phyloP scores from a whole-genome alignment of 2,329 filamentous ascomycete genomes.

The Sarocladium brachiariae region DNA sequence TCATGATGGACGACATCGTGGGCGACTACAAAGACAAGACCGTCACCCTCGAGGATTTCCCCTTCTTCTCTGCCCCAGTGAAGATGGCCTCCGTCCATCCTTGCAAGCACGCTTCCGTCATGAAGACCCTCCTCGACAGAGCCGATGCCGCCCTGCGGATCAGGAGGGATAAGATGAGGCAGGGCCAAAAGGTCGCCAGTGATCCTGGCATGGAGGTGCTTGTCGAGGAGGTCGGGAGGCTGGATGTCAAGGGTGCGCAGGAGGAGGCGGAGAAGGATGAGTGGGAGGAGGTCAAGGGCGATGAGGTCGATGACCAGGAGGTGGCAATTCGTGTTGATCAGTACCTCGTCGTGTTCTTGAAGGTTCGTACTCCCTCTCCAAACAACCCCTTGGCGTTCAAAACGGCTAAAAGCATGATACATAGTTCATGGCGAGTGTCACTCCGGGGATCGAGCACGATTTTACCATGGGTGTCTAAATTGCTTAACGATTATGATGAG shows the following conservation, averaged over 20 bases:
- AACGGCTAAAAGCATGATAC: conserved; percentile 14
- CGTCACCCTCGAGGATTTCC: conserved; percentile 95
- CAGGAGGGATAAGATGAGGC: conserved; percentile 71
- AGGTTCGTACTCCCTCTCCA: conserved; percentile 44
- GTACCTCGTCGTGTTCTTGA: conserved; percentile 80
- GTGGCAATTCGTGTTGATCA: conserved; percentile 82
- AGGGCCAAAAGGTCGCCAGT: conserved; percentile 38
- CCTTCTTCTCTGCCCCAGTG: conserved; percentile 82
- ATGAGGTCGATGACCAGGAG: conserved; percentile 60
- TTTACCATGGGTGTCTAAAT: conserved; percentile 94
- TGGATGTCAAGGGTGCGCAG: conserved; percentile 50
- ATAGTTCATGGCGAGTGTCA: conserved; percentile 79
- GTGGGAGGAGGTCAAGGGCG: conserved; percentile 58
- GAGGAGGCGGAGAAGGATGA: conserved; percentile 41
- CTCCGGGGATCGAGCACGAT: conserved; percentile 94
- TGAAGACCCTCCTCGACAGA: conserved; percentile 94
- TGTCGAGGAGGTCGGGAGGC: conserved; percentile 69
- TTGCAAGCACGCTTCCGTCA: conserved; percentile 94
- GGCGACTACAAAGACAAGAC: conserved; percentile 98
- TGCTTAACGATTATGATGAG: too few relatives aligned
- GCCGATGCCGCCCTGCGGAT: conserved; percentile 90
- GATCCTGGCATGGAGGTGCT: conserved; percentile 68
- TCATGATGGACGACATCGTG: conserved; percentile 96
- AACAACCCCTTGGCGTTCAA: too few relatives aligned
- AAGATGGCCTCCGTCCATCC: conserved; percentile 97